A percentile compares a stretch with the other conserved stretches of the same genome.
Conservation (phyloP, 1,284 basidiomycete genomes). For the Ustilago loliicola region DNA sequence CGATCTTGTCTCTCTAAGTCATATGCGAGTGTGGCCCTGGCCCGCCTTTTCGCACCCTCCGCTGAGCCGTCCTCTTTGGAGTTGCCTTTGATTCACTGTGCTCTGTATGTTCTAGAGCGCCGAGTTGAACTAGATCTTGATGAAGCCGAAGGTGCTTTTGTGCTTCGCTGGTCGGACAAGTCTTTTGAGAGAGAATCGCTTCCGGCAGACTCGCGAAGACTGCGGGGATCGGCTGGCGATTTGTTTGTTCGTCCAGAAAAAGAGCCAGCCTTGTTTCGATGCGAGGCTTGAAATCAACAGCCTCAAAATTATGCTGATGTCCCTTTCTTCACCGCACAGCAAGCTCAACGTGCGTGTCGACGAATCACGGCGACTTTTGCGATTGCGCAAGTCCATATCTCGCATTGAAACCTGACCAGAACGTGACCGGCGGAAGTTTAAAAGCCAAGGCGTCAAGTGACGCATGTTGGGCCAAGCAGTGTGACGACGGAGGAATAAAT, state of each 20-base stretch:
- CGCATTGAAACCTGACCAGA: neutral
- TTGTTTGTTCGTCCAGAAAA: conserved; percentile 7
- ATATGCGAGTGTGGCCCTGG: too few relatives aligned
- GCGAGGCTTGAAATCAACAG: neutral
- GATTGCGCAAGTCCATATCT: neutral
- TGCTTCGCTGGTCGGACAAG: too few relatives aligned
- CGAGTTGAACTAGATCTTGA: too few relatives aligned
- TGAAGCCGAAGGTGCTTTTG: too few relatives aligned
- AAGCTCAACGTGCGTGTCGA: neutral
- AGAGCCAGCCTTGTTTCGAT: neutral
- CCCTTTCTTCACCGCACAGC: neutral
- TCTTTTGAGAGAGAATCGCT: too few relatives aligned
- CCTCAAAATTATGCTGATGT: neutral
- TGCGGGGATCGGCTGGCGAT: conserved; percentile 3
- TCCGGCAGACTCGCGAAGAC: neutral
- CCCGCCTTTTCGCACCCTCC: too few relatives aligned
- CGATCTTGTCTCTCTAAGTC: neutral
- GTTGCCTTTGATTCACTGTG: too few relatives aligned
- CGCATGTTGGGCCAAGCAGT: neutral
- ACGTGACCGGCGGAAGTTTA: neutral
- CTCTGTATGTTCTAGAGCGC: too few relatives aligned
- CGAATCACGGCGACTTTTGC: neutral
- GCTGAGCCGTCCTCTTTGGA: too few relatives aligned
- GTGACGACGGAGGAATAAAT: neutral
- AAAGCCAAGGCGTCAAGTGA: neutral